phyloP scores from a whole-genome alignment of 2,329 filamentous ascomycete species.

The Pestalotiopsis sp. region DNA sequence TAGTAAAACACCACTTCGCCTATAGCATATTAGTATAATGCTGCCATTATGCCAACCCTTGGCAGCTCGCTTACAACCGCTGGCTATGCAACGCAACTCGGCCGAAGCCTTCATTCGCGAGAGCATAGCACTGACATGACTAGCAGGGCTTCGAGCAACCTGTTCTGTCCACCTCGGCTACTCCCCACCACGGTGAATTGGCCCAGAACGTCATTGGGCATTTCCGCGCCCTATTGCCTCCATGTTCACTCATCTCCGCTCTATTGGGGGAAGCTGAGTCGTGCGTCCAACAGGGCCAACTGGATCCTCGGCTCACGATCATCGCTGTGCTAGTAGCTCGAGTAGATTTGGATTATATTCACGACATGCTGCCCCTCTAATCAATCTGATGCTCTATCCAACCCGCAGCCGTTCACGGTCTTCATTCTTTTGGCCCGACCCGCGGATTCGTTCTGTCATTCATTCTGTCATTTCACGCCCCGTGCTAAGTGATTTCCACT shows the following conservation, averaged over 20 bases:
- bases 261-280: not conserved
- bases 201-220: not conserved
- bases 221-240: not conserved
- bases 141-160: not conserved
- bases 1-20: not conserved
- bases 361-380: constrained; percentile 1
- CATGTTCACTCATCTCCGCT: not conserved
- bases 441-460: not conserved
- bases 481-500: not conserved
- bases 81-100: not conserved
- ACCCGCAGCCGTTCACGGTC: not conserved
- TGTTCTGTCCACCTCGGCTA: not conserved
- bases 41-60: not conserved
- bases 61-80: not conserved
- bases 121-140: not conserved
- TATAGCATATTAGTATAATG: not conserved
- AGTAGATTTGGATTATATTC: not conserved
- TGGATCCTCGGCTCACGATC: not conserved
- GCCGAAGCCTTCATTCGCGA: not conserved
- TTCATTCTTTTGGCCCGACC: constrained; percentile 8
- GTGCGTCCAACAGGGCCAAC: not conserved
- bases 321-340: not conserved
- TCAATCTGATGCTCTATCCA: not conserved
- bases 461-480: not conserved
- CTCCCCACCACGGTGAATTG: not conserved